Percentiles rank a stretch among this genome's conserved stretches.
These are phyloP conservation scores for Trichophyton mentagrophytes DNA, from an alignment of 2,329 filamentous ascomycete species.

Conservation along the genomic window DNA sequence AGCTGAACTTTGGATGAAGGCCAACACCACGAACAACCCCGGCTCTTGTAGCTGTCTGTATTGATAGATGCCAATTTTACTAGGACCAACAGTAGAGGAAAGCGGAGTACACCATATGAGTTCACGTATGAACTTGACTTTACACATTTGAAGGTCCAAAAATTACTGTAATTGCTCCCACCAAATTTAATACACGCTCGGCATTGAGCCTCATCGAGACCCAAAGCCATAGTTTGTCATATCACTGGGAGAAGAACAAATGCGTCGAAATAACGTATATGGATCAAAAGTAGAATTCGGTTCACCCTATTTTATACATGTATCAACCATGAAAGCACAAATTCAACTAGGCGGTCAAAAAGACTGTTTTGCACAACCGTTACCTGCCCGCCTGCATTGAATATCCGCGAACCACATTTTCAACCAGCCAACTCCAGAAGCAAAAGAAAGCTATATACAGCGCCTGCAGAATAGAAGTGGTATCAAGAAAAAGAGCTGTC, in stretches of 20 bases:
- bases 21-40: neutral
- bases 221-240: neutral
- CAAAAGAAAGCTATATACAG: neutral
- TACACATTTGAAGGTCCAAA: neutral
- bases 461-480: constrained; percentile 5
- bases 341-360: constrained; percentile 1
- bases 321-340: neutral
- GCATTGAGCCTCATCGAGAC: neutral
- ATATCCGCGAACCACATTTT: neutral
- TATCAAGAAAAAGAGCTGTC: neutral
- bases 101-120: too few species aligned
- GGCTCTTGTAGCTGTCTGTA: neutral
- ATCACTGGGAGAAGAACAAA: neutral
- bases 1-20: neutral
- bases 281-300: neutral
- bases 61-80: neutral
- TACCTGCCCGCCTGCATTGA: neutral
- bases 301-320: neutral
- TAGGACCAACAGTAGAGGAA: neutral
- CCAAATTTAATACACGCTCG: neutral
- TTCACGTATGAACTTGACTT: too few species aligned
- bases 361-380: neutral
- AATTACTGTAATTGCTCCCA: neutral
- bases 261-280: neutral
- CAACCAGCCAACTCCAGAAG: neutral